Evolutionary conservation across 2,329 filamentous ascomycete genomes (phyloP).

Genomic region (Fusarium torulosum): DNA sequence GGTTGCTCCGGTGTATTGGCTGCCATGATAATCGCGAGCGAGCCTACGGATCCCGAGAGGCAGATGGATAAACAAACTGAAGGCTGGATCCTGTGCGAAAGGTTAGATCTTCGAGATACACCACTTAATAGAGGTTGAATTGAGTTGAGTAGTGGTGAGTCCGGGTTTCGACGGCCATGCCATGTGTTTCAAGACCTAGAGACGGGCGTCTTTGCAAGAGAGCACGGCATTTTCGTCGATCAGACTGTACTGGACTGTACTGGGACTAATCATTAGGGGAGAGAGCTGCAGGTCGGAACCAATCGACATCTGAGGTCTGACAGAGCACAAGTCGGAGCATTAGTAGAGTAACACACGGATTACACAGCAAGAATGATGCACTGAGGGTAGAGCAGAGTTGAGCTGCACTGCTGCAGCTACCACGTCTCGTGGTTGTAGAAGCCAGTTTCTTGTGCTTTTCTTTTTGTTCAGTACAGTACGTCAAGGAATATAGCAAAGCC

Average conservation of each 20-base stretch:
- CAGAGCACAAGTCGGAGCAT: slow-evolving; percentile 21
- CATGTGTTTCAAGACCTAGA: slow-evolving; percentile 32
- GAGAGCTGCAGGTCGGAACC: slow-evolving; percentile 32
- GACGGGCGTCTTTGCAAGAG: slow-evolving; percentile 16
- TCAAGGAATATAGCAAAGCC: slow-evolving; percentile 4
- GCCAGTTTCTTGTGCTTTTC: slow-evolving; percentile 35
- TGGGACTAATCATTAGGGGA: slow-evolving; percentile 23
- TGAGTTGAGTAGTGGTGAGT: slow-evolving; percentile 5
- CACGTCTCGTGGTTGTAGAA: slow-evolving; percentile 38
- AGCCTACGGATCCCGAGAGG: slow-evolving; percentile 18
- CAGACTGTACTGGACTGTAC: slow-evolving; percentile 19
- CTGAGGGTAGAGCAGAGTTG: background rate
- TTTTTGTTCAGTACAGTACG: background rate
- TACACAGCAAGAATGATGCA: slow-evolving; percentile 40
- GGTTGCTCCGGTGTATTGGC: slow-evolving; percentile 31
- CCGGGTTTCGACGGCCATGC: slow-evolving; percentile 28
- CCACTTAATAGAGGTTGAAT: background rate
- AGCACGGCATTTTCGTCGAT: slow-evolving; percentile 39
- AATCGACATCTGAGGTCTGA: slow-evolving; percentile 32
- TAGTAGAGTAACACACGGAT: slow-evolving; percentile 17
- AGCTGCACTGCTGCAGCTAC: slow-evolving; percentile 41
- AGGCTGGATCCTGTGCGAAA: slow-evolving; percentile 13
- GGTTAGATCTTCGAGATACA: slow-evolving; percentile 16
- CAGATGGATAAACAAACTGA: slow-evolving; percentile 14
- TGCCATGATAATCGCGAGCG: slow-evolving; percentile 15